Percentiles rank a stretch among this genome's conserved stretches.
phyloP scores from a whole-genome alignment of 2,329 filamentous ascomycete species.

The Aspergillus neoniger region DNA sequence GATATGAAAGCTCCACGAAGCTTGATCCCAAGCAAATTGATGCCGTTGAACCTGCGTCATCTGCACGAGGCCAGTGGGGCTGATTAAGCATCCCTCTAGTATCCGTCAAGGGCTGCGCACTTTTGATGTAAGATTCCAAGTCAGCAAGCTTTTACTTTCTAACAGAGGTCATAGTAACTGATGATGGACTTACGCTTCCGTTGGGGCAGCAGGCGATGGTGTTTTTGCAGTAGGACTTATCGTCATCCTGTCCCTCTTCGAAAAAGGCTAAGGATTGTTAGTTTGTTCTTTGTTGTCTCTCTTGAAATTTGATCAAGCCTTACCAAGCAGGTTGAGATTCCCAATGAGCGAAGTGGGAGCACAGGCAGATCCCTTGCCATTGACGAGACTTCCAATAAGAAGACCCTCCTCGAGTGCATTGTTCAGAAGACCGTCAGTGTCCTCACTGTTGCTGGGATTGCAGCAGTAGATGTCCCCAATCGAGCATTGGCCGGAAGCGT shows the following conservation, averaged over 20 bases:
- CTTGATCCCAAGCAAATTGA: too few relatives aligned
- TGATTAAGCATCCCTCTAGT: neutral
- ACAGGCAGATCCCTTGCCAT: neutral
- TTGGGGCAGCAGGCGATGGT: neutral
- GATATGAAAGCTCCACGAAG: too few relatives aligned
- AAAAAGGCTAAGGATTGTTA: neutral
- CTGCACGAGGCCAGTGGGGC: too few relatives aligned
- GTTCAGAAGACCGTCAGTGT: neutral
- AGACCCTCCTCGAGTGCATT: neutral
- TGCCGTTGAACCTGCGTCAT: too few relatives aligned
- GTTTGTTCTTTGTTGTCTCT: neutral
- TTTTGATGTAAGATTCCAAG: neutral
- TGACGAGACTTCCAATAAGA: neutral
- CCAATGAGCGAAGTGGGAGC: neutral
- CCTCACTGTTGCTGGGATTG: neutral
- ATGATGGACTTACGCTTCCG: neutral
- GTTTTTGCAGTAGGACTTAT: neutral
- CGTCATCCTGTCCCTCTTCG: neutral
- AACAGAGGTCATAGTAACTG: neutral
- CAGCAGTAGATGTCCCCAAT: neutral
- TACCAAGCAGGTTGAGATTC: neutral
- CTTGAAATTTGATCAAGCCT: neutral
- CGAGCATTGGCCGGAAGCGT: neutral
- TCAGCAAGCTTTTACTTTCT: neutral
- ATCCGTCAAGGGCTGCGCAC: neutral